Evolutionary conservation across 371 early-diverging fungal species (phyloP).

Genomic region (Saksenaea oblongispora): DNA sequence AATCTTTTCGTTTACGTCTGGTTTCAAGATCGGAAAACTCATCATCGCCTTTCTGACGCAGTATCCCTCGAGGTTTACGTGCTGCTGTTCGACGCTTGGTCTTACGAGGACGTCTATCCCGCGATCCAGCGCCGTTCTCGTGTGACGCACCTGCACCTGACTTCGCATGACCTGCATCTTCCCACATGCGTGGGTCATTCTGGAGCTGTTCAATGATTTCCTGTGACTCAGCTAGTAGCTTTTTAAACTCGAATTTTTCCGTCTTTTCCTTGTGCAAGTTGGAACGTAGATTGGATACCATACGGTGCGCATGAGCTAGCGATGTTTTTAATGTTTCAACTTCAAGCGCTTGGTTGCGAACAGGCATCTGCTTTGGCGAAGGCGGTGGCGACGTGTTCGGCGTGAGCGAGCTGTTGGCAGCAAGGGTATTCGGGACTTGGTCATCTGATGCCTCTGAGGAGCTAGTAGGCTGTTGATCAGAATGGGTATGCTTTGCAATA

Average conservation of each 20-base stretch:
- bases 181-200: constrained; percentile 55
- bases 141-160: constrained; percentile 6
- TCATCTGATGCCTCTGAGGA: constrained; percentile 34
- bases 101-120: constrained; percentile 14
- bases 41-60: constrained; percentile 16
- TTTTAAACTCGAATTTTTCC: constrained; percentile 65
- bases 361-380: constrained; percentile 30
- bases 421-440: constrained; percentile 24
- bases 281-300: constrained; percentile 46
- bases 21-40: constrained; percentile 19
- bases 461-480: constrained; percentile 35
- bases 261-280: constrained; percentile 51
- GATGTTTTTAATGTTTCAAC: constrained; percentile 48
- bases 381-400: constrained; percentile 21
- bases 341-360: constrained; percentile 41
- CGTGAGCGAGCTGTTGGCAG: constrained; percentile 9
- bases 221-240: constrained; percentile 61
- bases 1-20: constrained; percentile 20
- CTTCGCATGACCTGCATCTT: constrained; percentile 27
- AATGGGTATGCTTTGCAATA: constrained; percentile 35
- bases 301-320: constrained; percentile 50
- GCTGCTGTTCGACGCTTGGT: constrained; percentile 16
- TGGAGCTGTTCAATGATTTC: constrained; percentile 64
- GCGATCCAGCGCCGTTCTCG: neutral
- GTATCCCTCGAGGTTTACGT: constrained; percentile 18